These are phyloP conservation scores for Amanita muscaria DNA, from an alignment of 768 basidiomycete genomes.

Conservation along the genomic window DNA sequence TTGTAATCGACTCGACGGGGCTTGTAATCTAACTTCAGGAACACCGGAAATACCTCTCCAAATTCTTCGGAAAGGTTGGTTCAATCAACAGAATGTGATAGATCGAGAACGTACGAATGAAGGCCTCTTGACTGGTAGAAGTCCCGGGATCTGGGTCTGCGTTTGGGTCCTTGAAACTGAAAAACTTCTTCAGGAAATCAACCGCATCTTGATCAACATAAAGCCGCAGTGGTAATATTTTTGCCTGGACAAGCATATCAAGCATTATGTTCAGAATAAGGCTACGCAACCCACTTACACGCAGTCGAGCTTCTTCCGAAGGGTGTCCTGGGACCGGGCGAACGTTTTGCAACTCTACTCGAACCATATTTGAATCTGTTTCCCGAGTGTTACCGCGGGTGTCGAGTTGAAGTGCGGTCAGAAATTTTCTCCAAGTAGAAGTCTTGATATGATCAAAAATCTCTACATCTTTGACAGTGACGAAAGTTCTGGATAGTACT, in stretches of 20 bases:
- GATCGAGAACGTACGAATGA: conserved; percentile 22
- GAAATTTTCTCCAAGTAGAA: conserved; percentile 96
- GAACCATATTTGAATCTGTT: conserved; percentile 91
- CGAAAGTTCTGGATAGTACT: conserved; percentile 56
- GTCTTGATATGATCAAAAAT: conserved; percentile 97
- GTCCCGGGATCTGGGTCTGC: conserved; percentile 23
- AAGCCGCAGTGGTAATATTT: conserved; percentile 80
- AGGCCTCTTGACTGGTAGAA: conserved; percentile 37
- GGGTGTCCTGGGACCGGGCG: conserved; percentile 60
- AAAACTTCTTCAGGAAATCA: conserved; percentile 96
- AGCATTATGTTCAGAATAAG: not conserved
- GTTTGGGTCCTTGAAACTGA: conserved; percentile 71
- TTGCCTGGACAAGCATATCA: conserved; percentile 45
- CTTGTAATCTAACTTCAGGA: conserved; percentile 96
- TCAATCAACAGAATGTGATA: conserved; percentile 54
- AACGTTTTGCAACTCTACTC: conserved; percentile 68
- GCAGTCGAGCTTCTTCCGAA: conserved; percentile 70
- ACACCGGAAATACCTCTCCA: conserved; percentile 91
- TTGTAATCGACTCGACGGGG: conserved; percentile 93
- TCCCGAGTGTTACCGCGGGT: conserved; percentile 83
- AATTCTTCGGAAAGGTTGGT: conserved; percentile 46
- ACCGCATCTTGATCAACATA: conserved; percentile 98
- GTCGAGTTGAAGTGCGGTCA: conserved; percentile 79
- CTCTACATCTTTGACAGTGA: conserved; percentile 66
- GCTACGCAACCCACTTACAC: conserved; percentile 37